phyloP scores from a whole-genome alignment of 176 grass and related monocot genomes.

The Thinopyrum elongatum region DNA sequence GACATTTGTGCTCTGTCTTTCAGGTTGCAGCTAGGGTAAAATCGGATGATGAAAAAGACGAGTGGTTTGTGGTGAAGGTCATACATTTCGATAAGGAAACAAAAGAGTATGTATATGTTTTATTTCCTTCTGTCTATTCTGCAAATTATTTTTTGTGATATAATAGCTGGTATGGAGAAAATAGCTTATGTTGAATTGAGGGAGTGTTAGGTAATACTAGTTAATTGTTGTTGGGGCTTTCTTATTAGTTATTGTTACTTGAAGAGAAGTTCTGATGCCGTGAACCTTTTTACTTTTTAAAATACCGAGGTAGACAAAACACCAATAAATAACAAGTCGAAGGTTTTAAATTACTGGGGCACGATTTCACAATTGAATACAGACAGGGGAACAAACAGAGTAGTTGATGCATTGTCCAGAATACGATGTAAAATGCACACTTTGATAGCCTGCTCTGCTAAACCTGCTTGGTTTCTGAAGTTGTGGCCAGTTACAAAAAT shows the following conservation, averaged over 20 bases:
- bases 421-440: no score
- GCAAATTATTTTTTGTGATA: neutral
- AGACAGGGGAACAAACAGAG: no score
- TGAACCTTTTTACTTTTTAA: neutral
- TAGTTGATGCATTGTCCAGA: no score
- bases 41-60: conserved; percentile 87
- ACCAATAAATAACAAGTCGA: neutral
- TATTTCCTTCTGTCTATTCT: neutral
- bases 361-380: no score
- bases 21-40: conserved; percentile 95
- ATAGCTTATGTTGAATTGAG: conserved; percentile 10
- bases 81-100: conserved; percentile 93
- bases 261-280: neutral
- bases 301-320: neutral
- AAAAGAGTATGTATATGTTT: conserved; percentile 73
- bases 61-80: conserved; percentile 96
- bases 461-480: no score
- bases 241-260: conserved; percentile 19
- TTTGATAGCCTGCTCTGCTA: no score
- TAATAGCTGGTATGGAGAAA: neutral
- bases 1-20: conserved; percentile 33
- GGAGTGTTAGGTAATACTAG: neutral
- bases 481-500: no score
- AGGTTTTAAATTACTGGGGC: neutral
- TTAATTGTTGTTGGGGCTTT: conserved; percentile 1